These are phyloP conservation scores for Orbilia quercus DNA, from an alignment of 2,329 filamentous ascomycete species.

Conservation along the genomic window DNA sequence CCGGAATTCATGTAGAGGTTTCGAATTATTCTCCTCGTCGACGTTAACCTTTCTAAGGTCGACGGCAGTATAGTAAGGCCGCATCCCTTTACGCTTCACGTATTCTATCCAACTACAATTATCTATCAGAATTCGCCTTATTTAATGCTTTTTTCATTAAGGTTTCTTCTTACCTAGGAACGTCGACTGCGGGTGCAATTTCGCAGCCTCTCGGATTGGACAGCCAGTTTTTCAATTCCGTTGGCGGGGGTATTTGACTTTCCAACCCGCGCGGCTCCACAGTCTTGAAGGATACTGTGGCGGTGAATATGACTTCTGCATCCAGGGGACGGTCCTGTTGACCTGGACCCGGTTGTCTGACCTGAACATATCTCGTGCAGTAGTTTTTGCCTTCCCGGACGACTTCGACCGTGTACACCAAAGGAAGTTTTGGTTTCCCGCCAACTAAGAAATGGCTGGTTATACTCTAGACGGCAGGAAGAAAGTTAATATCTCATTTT, in stretches of 20 bases:
- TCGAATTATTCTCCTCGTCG: constrained; percentile 40
- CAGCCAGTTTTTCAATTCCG: constrained; percentile 45
- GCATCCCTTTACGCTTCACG: constrained; percentile 29
- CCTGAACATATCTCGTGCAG: constrained; percentile 67
- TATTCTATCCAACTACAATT: constrained; percentile 43
- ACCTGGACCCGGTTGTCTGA: constrained; percentile 65
- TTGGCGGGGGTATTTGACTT: constrained; percentile 44
- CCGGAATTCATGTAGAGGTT: constrained; percentile 41
- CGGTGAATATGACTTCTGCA: constrained; percentile 43
- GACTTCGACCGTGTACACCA: constrained; percentile 67
- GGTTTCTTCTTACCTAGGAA: constrained; percentile 38
- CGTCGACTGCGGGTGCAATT: constrained; percentile 45
- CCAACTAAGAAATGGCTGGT: constrained; percentile 69
- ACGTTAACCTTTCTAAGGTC: constrained; percentile 53
- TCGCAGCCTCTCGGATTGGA: constrained; percentile 28
- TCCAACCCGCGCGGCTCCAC: constrained; percentile 45
- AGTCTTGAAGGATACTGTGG: constrained; percentile 53
- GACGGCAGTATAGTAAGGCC: constrained; percentile 22
- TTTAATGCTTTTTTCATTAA: no score
- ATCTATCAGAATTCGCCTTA: not conserved
- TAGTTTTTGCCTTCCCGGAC: constrained; percentile 67
- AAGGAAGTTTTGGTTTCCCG: constrained; percentile 67
- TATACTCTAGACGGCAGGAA: constrained; percentile 59
- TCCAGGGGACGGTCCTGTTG: constrained; percentile 42
- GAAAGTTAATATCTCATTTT: not conserved